These are phyloP conservation scores for Neopestalotiopsis sp. DNA, from an alignment of 2,329 filamentous ascomycete genomes.

Conservation along the genomic window DNA sequence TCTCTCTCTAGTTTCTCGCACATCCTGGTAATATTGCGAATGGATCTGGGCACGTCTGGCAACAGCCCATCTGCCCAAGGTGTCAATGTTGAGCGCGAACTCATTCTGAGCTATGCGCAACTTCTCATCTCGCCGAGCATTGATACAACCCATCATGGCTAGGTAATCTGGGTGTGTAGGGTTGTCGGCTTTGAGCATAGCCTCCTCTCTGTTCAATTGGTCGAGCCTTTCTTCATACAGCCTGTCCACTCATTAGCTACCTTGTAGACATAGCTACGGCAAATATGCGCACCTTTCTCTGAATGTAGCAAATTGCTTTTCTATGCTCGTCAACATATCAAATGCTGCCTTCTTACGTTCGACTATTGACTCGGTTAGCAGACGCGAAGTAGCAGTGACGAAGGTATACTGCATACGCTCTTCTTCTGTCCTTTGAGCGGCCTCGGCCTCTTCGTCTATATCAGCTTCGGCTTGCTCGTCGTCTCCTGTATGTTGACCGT, in stretches of 20 bases:
- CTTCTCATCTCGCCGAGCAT: slow-evolving; percentile 82
- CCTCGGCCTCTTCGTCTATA: slow-evolving; percentile 64
- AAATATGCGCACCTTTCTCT: slow-evolving; percentile 68
- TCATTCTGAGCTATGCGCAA: slow-evolving; percentile 76
- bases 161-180: slow-evolving; percentile 91
- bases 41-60: slow-evolving; percentile 86
- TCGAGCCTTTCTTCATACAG: slow-evolving; percentile 88
- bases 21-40: slow-evolving; percentile 86
- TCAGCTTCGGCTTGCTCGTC: slow-evolving; percentile 61
- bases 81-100: slow-evolving; percentile 73
- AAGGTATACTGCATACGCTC: slow-evolving; percentile 53
- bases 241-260: slow-evolving; percentile 49
- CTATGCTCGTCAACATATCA: slow-evolving; percentile 78
- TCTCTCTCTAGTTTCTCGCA: slow-evolving; percentile 81
- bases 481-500: slow-evolving; percentile 54
- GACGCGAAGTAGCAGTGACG: slow-evolving; percentile 16
- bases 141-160: slow-evolving; percentile 85
- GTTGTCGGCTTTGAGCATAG: slow-evolving; percentile 60
- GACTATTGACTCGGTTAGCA: slow-evolving; percentile 55
- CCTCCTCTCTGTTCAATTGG: slow-evolving; percentile 74
- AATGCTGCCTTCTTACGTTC: slow-evolving; percentile 80
- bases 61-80: slow-evolving; percentile 75
- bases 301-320: slow-evolving; percentile 87
- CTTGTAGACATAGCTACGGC: background rate
- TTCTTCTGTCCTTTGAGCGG: slow-evolving; percentile 66